A percentile compares a stretch with the other conserved stretches of the same genome.
Evolutionary conservation across 768 basidiomycete genomes (phyloP).

Genomic region (Paxillus ammoniavirescens): DNA sequence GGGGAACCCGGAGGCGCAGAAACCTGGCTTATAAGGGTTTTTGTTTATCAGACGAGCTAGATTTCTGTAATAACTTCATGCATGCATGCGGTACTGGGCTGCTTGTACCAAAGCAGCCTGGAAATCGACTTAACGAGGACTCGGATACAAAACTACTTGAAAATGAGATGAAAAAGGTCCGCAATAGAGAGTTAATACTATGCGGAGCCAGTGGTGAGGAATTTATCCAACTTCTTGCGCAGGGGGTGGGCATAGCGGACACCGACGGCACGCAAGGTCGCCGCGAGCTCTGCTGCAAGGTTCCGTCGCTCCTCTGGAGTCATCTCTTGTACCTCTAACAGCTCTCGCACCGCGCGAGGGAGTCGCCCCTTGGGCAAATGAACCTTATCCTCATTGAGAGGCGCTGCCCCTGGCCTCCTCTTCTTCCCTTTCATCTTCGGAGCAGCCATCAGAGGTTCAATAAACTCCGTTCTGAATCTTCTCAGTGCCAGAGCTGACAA

Average conservation of each 20-base stretch:
- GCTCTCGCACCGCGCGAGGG: slow-evolving; percentile 62
- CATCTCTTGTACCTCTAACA: slow-evolving; percentile 53
- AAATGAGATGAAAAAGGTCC: not conserved
- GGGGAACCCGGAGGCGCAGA: slow-evolving; percentile 24
- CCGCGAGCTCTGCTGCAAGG: slow-evolving; percentile 51
- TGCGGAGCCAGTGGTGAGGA: slow-evolving; percentile 25
- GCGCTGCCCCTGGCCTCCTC: slow-evolving; percentile 49
- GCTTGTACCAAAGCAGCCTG: slow-evolving; percentile 1
- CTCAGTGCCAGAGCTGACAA: slow-evolving; percentile 65
- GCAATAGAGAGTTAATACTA: not conserved
- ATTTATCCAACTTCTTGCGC: slow-evolving; percentile 67
- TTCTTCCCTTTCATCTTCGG: slow-evolving; percentile 58
- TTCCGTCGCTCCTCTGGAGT: slow-evolving; percentile 44
- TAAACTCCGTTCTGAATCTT: slow-evolving; percentile 68
- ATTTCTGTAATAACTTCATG: not conserved
- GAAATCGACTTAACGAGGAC: slow-evolving; percentile 5
- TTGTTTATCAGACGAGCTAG: not conserved
- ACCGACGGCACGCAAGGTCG: slow-evolving; percentile 50
- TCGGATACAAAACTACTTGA: slow-evolving; percentile 1
- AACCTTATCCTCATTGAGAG: slow-evolving; percentile 36
- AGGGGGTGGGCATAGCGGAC: slow-evolving; percentile 64
- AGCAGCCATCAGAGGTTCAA: slow-evolving; percentile 64
- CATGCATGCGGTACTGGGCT: not conserved
- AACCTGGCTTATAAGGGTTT: slow-evolving; percentile 14
- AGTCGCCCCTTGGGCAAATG: slow-evolving; percentile 59